A percentile compares a stretch with the other conserved stretches of the same genome.
These are phyloP conservation scores for Solanum corneliomulleri DNA, from an alignment of 257 asterid genomes.

Conservation along the genomic window DNA sequence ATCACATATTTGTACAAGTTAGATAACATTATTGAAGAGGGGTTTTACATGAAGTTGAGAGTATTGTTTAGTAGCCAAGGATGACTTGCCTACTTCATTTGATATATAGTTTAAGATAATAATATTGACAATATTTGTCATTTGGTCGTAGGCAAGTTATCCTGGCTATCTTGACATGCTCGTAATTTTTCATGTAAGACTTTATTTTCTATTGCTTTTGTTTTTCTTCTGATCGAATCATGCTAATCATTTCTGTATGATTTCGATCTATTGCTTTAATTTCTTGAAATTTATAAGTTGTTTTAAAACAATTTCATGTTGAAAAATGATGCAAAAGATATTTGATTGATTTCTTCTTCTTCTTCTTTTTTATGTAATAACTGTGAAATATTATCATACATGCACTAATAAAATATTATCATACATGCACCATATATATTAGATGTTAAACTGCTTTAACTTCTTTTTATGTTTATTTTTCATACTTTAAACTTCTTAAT, in stretches of 20 bases:
- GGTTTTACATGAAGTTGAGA: constrained; percentile 26
- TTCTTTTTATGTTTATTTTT: no score
- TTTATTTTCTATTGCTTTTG: not conserved
- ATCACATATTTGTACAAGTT: not conserved
- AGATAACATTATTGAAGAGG: not conserved
- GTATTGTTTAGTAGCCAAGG: constrained; percentile 31
- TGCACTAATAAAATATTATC: no score
- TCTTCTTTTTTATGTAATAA: no score
- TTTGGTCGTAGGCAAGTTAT: not conserved
- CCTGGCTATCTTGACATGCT: not conserved
- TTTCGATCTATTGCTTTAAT: not conserved
- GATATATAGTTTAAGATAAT: not conserved
- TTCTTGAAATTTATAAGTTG: not conserved
- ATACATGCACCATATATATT: no score
- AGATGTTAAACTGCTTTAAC: no score
- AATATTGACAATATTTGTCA: not conserved
- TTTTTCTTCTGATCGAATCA: not conserved
- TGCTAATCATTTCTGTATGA: not conserved
- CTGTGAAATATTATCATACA: no score
- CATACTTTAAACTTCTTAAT: no score
- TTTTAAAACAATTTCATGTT: not conserved
- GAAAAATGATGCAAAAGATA: not conserved
- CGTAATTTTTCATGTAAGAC: not conserved
- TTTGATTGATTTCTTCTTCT: not conserved
- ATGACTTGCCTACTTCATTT: constrained; percentile 35